These are phyloP conservation scores for Vaccinium macrocarpon DNA, from an alignment of 148 eudicot genomes.

Conservation along the genomic window DNA sequence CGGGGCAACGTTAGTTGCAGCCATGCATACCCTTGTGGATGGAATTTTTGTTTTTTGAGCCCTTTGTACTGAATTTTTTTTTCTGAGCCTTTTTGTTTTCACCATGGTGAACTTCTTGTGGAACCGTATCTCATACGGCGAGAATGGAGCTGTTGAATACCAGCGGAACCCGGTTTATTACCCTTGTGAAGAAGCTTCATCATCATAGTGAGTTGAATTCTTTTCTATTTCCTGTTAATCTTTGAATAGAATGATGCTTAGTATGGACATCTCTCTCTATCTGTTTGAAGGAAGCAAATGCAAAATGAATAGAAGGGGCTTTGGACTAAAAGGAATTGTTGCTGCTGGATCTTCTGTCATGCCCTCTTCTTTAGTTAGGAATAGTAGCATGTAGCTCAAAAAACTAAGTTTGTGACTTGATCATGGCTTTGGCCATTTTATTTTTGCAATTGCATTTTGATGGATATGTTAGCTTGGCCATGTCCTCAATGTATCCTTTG, in stretches of 20 bases:
- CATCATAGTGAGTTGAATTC: conserved; percentile 30
- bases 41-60: no score
- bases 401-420: no score
- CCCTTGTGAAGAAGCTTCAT: conserved; percentile 27
- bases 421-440: no score
- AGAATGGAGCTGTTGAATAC: conserved; percentile 27
- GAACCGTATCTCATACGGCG: conserved; percentile 26
- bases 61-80: no score
- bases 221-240: neutral
- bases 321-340: conserved; percentile 64
- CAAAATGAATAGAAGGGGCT: conserved; percentile 64
- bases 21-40: no score
- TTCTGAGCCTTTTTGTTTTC: no score
- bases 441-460: no score
- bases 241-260: no score
- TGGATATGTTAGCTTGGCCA: no score
- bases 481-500: no score
- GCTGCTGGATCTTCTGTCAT: conserved; percentile 71
- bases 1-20: no score
- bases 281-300: conserved; percentile 48
- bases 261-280: neutral
- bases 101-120: conserved; percentile 17
- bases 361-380: conserved; percentile 43
- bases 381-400: no score
- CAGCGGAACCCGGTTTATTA: conserved; percentile 13